Percentiles rank a stretch among this genome's conserved stretches.
phyloP scores from a whole-genome alignment of 2,329 filamentous ascomycete genomes.

The Trichoderma sp. region DNA sequence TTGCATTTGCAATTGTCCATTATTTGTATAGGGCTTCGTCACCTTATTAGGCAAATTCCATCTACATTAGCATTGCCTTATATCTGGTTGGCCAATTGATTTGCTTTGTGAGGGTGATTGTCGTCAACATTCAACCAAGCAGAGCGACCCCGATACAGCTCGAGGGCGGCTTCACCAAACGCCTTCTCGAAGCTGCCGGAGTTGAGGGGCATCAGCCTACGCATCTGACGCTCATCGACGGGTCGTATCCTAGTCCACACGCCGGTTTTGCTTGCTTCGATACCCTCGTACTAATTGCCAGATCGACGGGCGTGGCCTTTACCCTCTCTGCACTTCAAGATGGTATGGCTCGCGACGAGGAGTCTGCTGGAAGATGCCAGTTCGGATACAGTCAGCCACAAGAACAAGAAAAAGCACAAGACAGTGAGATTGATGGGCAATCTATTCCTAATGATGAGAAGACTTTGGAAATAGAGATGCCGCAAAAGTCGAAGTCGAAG shows the following conservation, averaged over 20 bases:
- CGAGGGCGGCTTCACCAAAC: neutral
- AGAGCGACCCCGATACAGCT: neutral
- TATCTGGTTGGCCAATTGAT: neutral
- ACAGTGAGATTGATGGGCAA: neutral
- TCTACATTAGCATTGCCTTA: neutral
- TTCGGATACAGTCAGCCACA: neutral
- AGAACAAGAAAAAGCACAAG: neutral
- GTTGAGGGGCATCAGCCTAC: neutral
- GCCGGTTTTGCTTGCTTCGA: slow-evolving; percentile 5
- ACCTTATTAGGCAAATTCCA: neutral
- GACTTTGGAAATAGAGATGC: neutral
- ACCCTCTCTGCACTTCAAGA: neutral
- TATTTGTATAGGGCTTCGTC: neutral
- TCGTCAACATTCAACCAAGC: neutral
- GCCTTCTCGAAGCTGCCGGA: neutral
- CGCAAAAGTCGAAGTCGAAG: neutral
- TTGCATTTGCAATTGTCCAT: neutral
- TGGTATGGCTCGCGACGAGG: neutral
- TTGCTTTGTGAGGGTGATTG: neutral
- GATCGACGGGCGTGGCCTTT: neutral
- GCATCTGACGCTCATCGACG: neutral
- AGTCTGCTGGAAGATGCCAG: neutral
- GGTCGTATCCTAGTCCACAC: neutral
- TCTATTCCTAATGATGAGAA: neutral
- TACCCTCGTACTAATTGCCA: neutral